These are phyloP conservation scores for Rhizopogon sp. DNA, from an alignment of 768 basidiomycete species.

Conservation along the genomic window DNA sequence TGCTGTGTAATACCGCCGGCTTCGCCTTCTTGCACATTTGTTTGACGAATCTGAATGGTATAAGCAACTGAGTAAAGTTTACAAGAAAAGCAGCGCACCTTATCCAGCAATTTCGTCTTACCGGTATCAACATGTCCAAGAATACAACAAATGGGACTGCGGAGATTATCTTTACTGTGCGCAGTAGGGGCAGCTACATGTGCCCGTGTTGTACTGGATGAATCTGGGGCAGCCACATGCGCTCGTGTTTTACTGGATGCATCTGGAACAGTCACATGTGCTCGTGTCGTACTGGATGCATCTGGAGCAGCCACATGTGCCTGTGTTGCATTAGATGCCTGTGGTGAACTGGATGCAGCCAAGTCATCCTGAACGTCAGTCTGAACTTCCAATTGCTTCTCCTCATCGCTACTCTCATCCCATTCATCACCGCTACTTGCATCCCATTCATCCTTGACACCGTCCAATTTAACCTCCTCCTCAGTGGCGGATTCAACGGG, in stretches of 20 bases:
- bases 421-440: conserved; percentile 45
- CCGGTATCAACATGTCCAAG: conserved; percentile 99
- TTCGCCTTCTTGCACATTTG: conserved; percentile 98
- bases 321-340: not conserved
- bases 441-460: conserved; percentile 53
- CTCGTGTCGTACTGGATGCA: not conserved
- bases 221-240: not conserved
- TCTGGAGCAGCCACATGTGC: not conserved
- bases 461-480: conserved; percentile 16
- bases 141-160: conserved; percentile 98
- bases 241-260: not conserved
- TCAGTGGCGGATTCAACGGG: conserved; percentile 35
- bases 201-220: conserved; percentile 56
- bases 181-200: conserved; percentile 84
- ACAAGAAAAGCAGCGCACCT: conserved; percentile 44
- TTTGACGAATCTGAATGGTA: conserved; percentile 85
- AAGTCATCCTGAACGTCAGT: not conserved
- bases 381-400: not conserved
- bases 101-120: conserved; percentile 96
- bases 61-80: conserved; percentile 4
- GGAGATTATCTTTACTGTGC: conserved; percentile 81
- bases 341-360: no score
- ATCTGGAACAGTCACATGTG: no score
- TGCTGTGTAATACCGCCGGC: conserved; percentile 99
- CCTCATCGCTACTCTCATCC: conserved; percentile 28